Percentiles rank a stretch among this genome's conserved stretches.
Conservation (phyloP, 2,329 filamentous ascomycete species). For the Chrysosphaeria jannelii region DNA sequence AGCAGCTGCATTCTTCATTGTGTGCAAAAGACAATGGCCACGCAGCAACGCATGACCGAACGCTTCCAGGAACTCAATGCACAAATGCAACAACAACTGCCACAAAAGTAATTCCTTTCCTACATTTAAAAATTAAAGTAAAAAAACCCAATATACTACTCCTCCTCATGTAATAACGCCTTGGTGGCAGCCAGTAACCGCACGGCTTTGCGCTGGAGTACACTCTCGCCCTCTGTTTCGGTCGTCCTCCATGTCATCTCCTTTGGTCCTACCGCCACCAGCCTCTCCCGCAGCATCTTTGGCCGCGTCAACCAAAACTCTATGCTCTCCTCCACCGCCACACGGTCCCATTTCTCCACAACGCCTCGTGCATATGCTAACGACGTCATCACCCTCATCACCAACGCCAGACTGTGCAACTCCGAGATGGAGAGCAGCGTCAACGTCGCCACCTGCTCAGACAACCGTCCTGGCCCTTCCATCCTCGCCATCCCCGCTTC, state of each 20-base stretch:
- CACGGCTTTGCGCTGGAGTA: conserved; percentile 48
- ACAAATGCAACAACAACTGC: conserved; percentile 24
- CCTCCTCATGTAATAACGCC: conserved; percentile 7
- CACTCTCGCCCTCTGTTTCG: conserved; percentile 21
- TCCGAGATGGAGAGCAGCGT: conserved; percentile 48
- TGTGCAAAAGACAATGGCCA: conserved; percentile 87
- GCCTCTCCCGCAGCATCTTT: conserved; percentile 36
- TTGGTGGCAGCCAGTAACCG: conserved; percentile 31
- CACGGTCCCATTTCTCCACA: conserved; percentile 45
- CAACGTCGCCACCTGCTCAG: conserved; percentile 8
- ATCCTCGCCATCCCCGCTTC: conserved; percentile 41
- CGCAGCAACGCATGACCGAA: conserved; percentile 66
- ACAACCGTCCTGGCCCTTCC: conserved; percentile 24
- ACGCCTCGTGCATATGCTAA: conserved; percentile 46
- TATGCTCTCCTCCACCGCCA: conserved; percentile 46
- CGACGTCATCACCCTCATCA: conserved; percentile 39
- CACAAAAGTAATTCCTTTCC: conserved; percentile 5
- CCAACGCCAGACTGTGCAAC: conserved; percentile 46
- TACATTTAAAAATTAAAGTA: not conserved
- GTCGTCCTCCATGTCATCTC: conserved; percentile 31
- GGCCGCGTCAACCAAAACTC: conserved; percentile 50
- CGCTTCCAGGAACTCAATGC: conserved; percentile 50
- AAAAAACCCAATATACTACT: conserved; percentile 1
- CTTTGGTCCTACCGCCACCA: conserved; percentile 41
- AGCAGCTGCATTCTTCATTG: conserved; percentile 80